Conservation (phyloP, 2,329 filamentous ascomycete species). For the Talaromyces sp. region DNA sequence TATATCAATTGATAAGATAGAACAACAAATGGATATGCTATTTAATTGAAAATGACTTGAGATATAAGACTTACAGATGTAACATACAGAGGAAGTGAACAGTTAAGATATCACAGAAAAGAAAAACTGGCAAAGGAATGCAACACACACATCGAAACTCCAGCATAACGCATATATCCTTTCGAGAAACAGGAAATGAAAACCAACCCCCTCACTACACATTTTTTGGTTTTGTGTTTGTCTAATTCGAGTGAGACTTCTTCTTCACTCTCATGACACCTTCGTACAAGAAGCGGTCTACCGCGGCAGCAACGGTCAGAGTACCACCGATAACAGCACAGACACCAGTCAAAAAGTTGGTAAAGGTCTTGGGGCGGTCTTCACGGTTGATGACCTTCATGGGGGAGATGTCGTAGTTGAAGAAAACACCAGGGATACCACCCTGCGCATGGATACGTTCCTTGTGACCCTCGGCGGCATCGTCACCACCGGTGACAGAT, state of each 20-base stretch:
- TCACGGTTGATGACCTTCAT: conserved; percentile 99
- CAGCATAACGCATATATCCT: not conserved
- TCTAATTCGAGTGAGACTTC: conserved; percentile 51
- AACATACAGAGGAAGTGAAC: not conserved
- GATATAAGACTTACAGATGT: not conserved
- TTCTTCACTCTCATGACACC: conserved; percentile 82
- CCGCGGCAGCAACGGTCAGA: conserved; percentile 86
- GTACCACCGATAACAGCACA: conserved; percentile 95
- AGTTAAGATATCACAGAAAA: not conserved
- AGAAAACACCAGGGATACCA: conserved; percentile 96
- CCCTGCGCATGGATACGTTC: conserved; percentile 84
- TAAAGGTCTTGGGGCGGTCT: conserved; percentile 80
- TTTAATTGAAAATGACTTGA: not conserved
- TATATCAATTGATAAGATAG: too few species aligned
- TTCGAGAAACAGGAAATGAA: not conserved
- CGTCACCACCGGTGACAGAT: conserved; percentile 76
- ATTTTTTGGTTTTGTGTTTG: not conserved
- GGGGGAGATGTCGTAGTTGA: conserved; percentile 97
- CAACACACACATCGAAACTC: not conserved
- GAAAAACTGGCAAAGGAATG: not conserved
- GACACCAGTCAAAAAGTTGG: conserved; percentile 86
- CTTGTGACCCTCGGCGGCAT: conserved; percentile 80
- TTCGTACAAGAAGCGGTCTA: conserved; percentile 89
- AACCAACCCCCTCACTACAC: not conserved
- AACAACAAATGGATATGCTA: not conserved